phyloP scores from a whole-genome alignment of 2,329 filamentous ascomycete genomes.

The Pseudogymnoascus sp. region DNA sequence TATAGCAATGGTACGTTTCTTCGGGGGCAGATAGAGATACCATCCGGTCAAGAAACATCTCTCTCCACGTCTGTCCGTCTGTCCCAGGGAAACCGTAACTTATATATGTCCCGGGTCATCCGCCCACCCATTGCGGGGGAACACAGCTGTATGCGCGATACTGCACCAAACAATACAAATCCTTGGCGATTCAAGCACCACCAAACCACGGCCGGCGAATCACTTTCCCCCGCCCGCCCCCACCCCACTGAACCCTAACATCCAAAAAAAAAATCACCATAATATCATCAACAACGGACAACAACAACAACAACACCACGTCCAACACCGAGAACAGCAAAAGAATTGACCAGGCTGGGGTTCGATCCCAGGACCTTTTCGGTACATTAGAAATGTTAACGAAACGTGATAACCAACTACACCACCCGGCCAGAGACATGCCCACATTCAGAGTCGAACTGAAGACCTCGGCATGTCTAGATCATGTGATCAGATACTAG shows the following conservation, averaged over 20 bases:
- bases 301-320: not conserved
- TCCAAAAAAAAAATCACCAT: not conserved
- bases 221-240: not conserved
- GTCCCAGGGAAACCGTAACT: not conserved
- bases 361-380: constrained; percentile 8
- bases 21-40: not conserved
- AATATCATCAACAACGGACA: not conserved
- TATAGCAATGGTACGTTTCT: not conserved
- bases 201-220: not conserved
- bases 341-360: constrained; percentile 8
- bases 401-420: constrained; percentile 9
- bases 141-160: not conserved
- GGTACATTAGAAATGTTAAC: constrained; percentile 4
- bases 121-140: not conserved
- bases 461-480: constrained; percentile 6
- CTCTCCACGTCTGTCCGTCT: not conserved
- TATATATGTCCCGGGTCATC: not conserved
- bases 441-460: constrained; percentile 7
- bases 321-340: not conserved
- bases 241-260: not conserved
- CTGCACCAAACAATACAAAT: not conserved
- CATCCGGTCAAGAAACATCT: not conserved
- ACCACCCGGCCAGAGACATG: not conserved
- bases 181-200: not conserved
- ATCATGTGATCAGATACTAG: too few species aligned